Conservation (phyloP, 2,329 filamentous ascomycete species). For the Camillea tinctor region DNA sequence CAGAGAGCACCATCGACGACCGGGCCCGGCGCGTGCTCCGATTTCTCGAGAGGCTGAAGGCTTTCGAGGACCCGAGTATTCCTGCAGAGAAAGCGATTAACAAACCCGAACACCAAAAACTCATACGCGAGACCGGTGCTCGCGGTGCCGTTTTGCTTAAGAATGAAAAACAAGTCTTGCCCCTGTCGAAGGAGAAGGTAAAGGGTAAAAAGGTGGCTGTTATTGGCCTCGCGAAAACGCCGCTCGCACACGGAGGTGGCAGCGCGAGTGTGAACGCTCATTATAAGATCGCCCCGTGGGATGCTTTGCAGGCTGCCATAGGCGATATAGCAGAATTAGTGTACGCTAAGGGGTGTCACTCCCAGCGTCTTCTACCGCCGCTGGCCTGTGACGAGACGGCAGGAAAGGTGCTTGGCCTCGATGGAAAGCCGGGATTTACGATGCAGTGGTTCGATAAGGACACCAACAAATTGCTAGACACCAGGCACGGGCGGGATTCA, state of each 20-base stretch:
- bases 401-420: constrained; percentile 31
- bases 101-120: constrained; percentile 31
- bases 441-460: constrained; percentile 29
- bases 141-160: constrained; percentile 64
- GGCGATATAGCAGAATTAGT: constrained; percentile 12
- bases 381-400: constrained; percentile 19
- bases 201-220: constrained; percentile 16
- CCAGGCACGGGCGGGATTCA: constrained; percentile 23
- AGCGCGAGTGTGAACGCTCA: constrained; percentile 14
- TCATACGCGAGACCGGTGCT: constrained; percentile 54
- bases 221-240: constrained; percentile 17
- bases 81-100: constrained; percentile 28
- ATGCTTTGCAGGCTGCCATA: constrained; percentile 10
- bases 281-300: constrained; percentile 16
- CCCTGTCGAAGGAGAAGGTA: constrained; percentile 43
- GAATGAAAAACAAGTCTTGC: constrained; percentile 56
- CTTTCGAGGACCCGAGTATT: constrained; percentile 11
- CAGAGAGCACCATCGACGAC: constrained; percentile 12
- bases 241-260: constrained; percentile 17
- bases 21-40: constrained; percentile 31
- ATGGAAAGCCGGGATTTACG: constrained; percentile 35
- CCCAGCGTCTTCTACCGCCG: constrained; percentile 21
- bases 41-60: constrained; percentile 28
- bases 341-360: constrained; percentile 25
- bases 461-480: constrained; percentile 24